These are phyloP conservation scores for Ceratocystis cacaofunesta DNA, from an alignment of 2,329 filamentous ascomycete species.

Conservation along the genomic window DNA sequence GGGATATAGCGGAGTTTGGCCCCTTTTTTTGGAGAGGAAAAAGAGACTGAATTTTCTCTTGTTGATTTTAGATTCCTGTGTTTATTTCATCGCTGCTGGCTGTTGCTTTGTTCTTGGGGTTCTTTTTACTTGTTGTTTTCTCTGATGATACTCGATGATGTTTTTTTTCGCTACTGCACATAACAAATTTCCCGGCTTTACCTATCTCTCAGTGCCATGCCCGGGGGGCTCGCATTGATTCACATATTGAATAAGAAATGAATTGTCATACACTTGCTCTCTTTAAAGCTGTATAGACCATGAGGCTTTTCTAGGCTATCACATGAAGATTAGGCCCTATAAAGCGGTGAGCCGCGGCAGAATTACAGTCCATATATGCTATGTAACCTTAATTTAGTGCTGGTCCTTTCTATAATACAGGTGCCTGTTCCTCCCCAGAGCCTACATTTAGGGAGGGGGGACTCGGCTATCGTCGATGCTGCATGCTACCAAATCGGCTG, in stretches of 20 bases:
- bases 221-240: too few species aligned
- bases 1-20: background rate
- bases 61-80: background rate
- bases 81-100: background rate
- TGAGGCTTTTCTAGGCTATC: background rate
- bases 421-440: background rate
- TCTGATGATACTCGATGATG: slow-evolving; percentile 3
- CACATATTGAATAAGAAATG: background rate
- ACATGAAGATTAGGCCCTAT: background rate
- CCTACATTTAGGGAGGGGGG: background rate
- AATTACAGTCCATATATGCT: background rate
- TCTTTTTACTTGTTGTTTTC: background rate
- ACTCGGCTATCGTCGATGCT: background rate
- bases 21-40: background rate
- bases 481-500: background rate
- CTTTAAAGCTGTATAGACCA: background rate
- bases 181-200: background rate
- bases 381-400: background rate
- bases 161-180: background rate
- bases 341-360: slow-evolving; percentile 6
- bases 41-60: background rate
- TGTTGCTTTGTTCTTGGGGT: background rate
- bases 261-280: background rate
- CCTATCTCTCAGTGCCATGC: background rate
- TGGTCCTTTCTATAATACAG: background rate